Base-by-base conservation (phyloP, 306 rosid genomes). In the Quercus alba region DNA sequence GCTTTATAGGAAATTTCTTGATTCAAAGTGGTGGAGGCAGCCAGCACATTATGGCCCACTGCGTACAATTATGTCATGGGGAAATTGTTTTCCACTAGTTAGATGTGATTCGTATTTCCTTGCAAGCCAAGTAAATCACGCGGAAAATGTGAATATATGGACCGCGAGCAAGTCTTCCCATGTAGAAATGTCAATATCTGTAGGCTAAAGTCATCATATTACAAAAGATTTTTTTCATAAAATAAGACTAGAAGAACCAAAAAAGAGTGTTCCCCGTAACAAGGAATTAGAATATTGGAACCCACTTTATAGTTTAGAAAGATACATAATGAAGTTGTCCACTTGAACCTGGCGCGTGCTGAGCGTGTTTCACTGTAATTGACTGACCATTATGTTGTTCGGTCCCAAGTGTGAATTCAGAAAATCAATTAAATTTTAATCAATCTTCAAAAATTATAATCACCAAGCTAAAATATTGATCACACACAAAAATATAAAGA, bases 91-190 rank as follows among this genome's bases (percentile, higher is more conserved):
- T 77, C 28, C 25, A 12, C 35, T 57, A 33, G 73, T 78, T 76
- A 38, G 76, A 75, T 73, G 78, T 26, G 81, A 81, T 72, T 62
- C 35, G 19, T 20, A 56, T 54, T 80, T 82, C 54, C 87, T 87
- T 87, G 21, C 72, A 75, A 77, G 69, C n/a, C 78, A 80, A 82
- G 86, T 61, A 62, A 81, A 79, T 54, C 86, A 73, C 20, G 38
- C 54, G 38, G 44, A 85, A 86, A 78, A 75, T 84, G 84, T 68
- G 90, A 71, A 68, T 19, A 41, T 25, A 5, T 3, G 11, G 17
- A 26, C 55, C 68, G 20, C 9, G 28, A 41, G 21, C 33, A 57
- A 44, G 11, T n/a, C 19, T 11, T 49, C 54, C 54, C 17, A 18
- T 56, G 21, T 46, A 1, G 13, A 33, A 2, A 61, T 74, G 73